Evolutionary conservation across 352 stramenopile species (phyloP).

Genomic region (Pythium vanterpoolii): DNA sequence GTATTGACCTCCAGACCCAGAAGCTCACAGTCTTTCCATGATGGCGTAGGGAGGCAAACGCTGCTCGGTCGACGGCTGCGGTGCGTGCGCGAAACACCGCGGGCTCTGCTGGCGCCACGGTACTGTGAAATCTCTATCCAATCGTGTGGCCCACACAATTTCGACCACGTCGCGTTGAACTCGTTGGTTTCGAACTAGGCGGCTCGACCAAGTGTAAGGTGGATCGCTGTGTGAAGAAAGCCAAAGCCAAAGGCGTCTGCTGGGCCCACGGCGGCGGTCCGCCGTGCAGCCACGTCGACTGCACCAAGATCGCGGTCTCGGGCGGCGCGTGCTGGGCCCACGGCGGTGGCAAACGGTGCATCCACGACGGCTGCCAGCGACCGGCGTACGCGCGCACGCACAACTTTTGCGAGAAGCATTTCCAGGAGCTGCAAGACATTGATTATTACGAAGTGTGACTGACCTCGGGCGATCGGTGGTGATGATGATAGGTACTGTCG

Average conservation of each 20-base stretch:
- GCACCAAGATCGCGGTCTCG: constrained; percentile 26
- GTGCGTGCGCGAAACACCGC: constrained; percentile 32
- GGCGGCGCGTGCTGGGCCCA: constrained; percentile 13
- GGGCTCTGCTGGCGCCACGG: constrained; percentile 40
- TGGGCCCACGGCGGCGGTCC: constrained; percentile 46
- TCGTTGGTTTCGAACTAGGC: constrained; percentile 19
- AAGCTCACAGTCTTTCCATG: neutral
- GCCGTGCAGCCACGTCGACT: constrained; percentile 25
- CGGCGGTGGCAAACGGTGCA: constrained; percentile 15
- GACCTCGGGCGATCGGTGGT: too few species aligned
- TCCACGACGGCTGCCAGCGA: constrained; percentile 14
- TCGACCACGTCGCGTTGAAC: neutral
- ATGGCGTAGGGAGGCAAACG: constrained; percentile 32
- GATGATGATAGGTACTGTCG: neutral
- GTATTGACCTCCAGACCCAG: neutral
- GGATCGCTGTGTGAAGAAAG: constrained; percentile 30
- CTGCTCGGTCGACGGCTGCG: constrained; percentile 30
- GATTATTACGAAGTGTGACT: constrained; percentile 14
- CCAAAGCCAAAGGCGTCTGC: constrained; percentile 40
- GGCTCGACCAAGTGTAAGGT: constrained; percentile 37
- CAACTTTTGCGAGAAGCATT: constrained; percentile 15
- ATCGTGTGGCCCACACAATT: neutral
- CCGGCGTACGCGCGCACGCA: constrained; percentile 27
- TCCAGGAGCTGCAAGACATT: constrained; percentile 18
- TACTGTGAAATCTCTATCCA: neutral